Conservation (phyloP, 306 rosid species). For the Inga oerstediana region DNA sequence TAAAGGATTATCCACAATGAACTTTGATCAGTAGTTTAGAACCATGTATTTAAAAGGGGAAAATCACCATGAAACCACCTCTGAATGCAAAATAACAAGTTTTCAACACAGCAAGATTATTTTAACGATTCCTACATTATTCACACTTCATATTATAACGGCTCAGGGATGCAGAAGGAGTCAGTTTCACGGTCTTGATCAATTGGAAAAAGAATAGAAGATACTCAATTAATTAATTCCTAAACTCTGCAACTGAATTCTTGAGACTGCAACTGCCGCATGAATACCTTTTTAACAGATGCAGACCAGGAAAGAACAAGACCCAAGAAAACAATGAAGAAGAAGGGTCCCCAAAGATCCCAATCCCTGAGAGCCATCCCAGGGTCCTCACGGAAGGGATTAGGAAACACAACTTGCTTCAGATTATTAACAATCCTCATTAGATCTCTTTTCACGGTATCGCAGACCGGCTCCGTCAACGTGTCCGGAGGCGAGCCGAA, state of each 20-base stretch:
- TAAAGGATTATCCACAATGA: not conserved
- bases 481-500: slow-evolving; percentile 83
- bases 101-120: not conserved
- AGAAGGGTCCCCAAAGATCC: slow-evolving; percentile 99
- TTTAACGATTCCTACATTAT: too few relatives aligned
- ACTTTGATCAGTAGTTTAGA: not conserved
- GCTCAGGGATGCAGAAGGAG: not conserved
- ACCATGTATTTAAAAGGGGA: not conserved
- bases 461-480: slow-evolving; percentile 93
- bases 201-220: not conserved
- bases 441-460: slow-evolving; percentile 86
- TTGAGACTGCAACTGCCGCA: not conserved
- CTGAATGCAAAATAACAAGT: not conserved
- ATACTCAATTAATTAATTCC: not conserved
- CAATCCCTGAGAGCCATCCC: slow-evolving; percentile 95
- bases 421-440: slow-evolving; percentile 83
- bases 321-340: slow-evolving; percentile 93
- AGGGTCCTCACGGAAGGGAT: slow-evolving; percentile 90
- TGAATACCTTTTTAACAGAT: slow-evolving; percentile 84
- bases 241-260: not conserved
- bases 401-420: slow-evolving; percentile 92
- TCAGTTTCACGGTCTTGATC: not conserved
- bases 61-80: not conserved
- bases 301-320: slow-evolving; percentile 97
- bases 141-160: too few relatives aligned